These are phyloP conservation scores for Cornus kousa DNA, from an alignment of 148 eudicot species.

Conservation along the genomic window DNA sequence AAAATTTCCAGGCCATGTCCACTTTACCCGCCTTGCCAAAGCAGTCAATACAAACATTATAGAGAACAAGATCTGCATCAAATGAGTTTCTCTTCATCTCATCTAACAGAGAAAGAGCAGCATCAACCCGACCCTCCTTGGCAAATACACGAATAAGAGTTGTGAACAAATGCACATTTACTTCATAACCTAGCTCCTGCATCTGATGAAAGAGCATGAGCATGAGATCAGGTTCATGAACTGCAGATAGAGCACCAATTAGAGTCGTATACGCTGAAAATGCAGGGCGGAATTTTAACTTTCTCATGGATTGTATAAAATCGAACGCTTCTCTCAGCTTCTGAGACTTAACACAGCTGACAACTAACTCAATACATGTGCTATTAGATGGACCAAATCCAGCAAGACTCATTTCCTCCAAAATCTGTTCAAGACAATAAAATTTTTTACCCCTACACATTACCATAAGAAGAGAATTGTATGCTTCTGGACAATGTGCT, in stretches of 20 bases:
- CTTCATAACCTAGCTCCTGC: conserved; percentile 94
- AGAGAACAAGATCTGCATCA: conserved; percentile 79
- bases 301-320: conserved; percentile 71
- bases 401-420: conserved; percentile 91
- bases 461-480: conserved; percentile 74
- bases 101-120: conserved; percentile 81
- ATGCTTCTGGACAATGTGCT: conserved; percentile 79
- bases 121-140: conserved; percentile 71
- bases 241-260: conserved; percentile 67
- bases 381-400: conserved; percentile 76
- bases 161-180: conserved; percentile 77
- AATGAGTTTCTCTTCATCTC: conserved; percentile 83
- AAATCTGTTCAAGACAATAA: conserved; percentile 51
- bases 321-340: conserved; percentile 57
- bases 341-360: conserved; percentile 50
- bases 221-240: conserved; percentile 69
- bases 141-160: conserved; percentile 84
- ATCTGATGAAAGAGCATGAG: conserved; percentile 77
- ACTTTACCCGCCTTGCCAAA: conserved; percentile 96
- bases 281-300: conserved; percentile 86
- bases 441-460: conserved; percentile 64
- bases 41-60: conserved; percentile 48
- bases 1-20: conserved; percentile 98
- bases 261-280: conserved; percentile 91
- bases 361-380: conserved; percentile 68